Conservation (phyloP, 805 yeast genomes). For the Ogataea trehaloabstinens region DNA sequence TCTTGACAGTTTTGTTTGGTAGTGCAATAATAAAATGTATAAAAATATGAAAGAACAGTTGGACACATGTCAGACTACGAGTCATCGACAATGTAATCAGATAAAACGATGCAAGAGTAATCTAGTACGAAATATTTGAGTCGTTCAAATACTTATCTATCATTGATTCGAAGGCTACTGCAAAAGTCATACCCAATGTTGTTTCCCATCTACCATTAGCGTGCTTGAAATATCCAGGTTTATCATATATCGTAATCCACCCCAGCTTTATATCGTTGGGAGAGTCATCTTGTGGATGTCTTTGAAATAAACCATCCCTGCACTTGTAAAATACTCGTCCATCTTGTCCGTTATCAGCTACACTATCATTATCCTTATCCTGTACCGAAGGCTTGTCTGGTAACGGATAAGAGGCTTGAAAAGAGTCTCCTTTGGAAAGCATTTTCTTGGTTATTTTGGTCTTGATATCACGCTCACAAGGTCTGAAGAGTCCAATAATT, state of each 20-base stretch:
- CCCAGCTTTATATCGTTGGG: conserved; percentile 62
- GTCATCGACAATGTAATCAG: too few species aligned
- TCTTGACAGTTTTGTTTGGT: too few species aligned
- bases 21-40: too few species aligned
- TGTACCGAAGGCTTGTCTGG: conserved; percentile 4
- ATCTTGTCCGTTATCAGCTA: conserved; percentile 15
- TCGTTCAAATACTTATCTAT: conserved; percentile 29
- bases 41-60: too few species aligned
- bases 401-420: conserved; percentile 6
- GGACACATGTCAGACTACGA: too few species aligned
- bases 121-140: too few species aligned
- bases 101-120: too few species aligned
- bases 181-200: conserved; percentile 52
- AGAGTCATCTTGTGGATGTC: conserved; percentile 55
- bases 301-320: conserved; percentile 54
- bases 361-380: conserved; percentile 17
- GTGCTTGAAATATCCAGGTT: conserved; percentile 29
- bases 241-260: conserved; percentile 63
- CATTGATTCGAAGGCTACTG: conserved; percentile 43
- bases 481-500: conserved; percentile 27
- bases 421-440: conserved; percentile 18
- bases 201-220: conserved; percentile 52
- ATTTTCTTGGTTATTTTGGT: conserved; percentile 29
- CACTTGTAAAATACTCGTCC: conserved; percentile 35
- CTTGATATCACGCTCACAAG: conserved; percentile 29